phyloP scores from a whole-genome alignment of 352 stramenopile species.

The Peronospora belbahrii region DNA sequence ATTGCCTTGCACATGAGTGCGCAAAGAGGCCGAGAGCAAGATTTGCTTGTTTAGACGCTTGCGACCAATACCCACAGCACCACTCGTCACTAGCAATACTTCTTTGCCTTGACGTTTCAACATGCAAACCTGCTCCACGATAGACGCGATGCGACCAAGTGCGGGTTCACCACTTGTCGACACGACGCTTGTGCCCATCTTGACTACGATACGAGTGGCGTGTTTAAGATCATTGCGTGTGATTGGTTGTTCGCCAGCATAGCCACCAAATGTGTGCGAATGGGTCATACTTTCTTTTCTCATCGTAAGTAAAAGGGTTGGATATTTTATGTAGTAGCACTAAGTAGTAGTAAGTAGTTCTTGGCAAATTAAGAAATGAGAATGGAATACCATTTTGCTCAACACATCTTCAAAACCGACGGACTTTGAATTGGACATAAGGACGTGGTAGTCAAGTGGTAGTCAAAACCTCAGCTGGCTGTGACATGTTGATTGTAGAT shows the following conservation, averaged over 20 bases:
- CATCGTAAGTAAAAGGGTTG: conserved; percentile 14
- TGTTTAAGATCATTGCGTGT: conserved; percentile 66
- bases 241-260: conserved; percentile 37
- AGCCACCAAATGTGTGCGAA: conserved; percentile 33
- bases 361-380: conserved; percentile 22
- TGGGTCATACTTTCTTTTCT: conserved; percentile 51
- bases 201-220: conserved; percentile 89
- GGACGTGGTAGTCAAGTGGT: too few species aligned
- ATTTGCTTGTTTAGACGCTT: conserved; percentile 92
- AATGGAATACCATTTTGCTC: conserved; percentile 5
- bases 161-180: conserved; percentile 89
- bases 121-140: conserved; percentile 91
- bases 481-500: conserved; percentile 9
- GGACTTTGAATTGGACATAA: too few species aligned
- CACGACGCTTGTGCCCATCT: conserved; percentile 94
- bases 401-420: conserved; percentile 6
- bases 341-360: too few species aligned
- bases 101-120: conserved; percentile 89
- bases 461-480: conserved; percentile 6
- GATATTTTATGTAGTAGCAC: too few species aligned
- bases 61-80: conserved; percentile 91
- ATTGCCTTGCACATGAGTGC: conserved; percentile 82
- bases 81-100: conserved; percentile 84
- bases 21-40: conserved; percentile 77
- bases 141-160: conserved; percentile 84